A percentile compares a stretch with the other conserved stretches of the same genome.
These are phyloP conservation scores for Gymnopus androsaceus DNA, from an alignment of 1,284 basidiomycete species.

Conservation along the genomic window DNA sequence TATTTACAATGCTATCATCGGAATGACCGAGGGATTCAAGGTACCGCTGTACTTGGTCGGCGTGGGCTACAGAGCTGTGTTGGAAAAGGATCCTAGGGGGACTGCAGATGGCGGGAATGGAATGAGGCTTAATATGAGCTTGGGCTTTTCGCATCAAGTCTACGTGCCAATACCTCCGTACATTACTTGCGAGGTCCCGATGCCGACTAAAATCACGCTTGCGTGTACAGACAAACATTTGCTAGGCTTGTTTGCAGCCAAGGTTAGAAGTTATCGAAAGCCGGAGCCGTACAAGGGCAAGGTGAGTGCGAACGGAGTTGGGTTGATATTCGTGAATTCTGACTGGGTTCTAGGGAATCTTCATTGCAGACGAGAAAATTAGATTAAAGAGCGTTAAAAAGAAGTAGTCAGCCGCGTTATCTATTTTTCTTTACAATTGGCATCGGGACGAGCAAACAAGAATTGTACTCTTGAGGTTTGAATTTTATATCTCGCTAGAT, in stretches of 20 bases:
- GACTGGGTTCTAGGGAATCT: slow-evolving; percentile 17
- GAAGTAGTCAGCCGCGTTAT: slow-evolving; percentile 14
- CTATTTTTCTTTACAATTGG: not conserved
- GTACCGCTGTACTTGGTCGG: slow-evolving; percentile 89
- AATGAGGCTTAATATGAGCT: slow-evolving; percentile 80
- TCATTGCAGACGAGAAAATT: slow-evolving; percentile 21
- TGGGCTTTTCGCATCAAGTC: slow-evolving; percentile 91
- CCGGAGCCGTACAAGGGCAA: slow-evolving; percentile 99
- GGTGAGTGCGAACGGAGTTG: slow-evolving; percentile 47
- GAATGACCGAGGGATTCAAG: slow-evolving; percentile 88
- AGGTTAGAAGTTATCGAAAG: slow-evolving; percentile 81
- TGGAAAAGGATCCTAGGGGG: slow-evolving; percentile 85
- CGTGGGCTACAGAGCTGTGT: slow-evolving; percentile 88
- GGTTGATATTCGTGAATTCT: not conserved
- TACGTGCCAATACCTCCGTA: slow-evolving; percentile 79
- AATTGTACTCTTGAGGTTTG: no score
- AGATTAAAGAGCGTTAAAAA: slow-evolving; percentile 23
- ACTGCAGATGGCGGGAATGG: slow-evolving; percentile 58
- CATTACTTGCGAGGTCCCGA: slow-evolving; percentile 76
- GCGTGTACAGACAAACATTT: slow-evolving; percentile 76
- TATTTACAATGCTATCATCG: slow-evolving; percentile 86
- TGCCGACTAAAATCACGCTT: slow-evolving; percentile 68
- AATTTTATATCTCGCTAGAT: no score
- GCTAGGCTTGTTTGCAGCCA: slow-evolving; percentile 86
- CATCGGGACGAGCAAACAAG: no score